phyloP scores from a whole-genome alignment of 2,329 filamentous ascomycete species.

The Alternaria consortialis region DNA sequence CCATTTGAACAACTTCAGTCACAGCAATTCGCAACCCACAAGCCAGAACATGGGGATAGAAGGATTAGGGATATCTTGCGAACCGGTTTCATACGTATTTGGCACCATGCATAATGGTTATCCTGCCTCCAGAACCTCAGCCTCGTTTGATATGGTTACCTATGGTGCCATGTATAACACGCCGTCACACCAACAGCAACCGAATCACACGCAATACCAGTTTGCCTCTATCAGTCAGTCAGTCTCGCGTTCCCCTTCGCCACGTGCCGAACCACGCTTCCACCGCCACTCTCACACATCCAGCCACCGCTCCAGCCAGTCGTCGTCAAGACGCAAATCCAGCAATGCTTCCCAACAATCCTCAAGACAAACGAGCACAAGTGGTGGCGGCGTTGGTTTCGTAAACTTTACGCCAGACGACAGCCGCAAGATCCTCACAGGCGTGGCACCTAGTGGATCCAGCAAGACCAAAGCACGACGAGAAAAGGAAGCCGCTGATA shows the following conservation, averaged over 20 bases:
- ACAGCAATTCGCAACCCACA: conserved; percentile 29
- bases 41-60: conserved; percentile 28
- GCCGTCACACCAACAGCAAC: conserved; percentile 5
- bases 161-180: conserved; percentile 26
- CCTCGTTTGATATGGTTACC: conserved; percentile 31
- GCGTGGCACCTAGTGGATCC: conserved; percentile 89
- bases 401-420: conserved; percentile 91
- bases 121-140: conserved; percentile 9
- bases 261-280: conserved; percentile 37
- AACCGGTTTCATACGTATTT: conserved; percentile 35
- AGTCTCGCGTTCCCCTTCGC: conserved; percentile 36
- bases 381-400: conserved; percentile 67
- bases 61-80: conserved; percentile 47
- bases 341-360: conserved; percentile 32
- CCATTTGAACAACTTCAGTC: conserved; percentile 26
- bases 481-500: conserved; percentile 86
- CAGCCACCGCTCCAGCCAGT: conserved; percentile 18
- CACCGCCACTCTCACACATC: conserved; percentile 35
- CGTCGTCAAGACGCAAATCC: conserved; percentile 31
- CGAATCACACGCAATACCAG: conserved; percentile 14
- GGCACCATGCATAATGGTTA: conserved; percentile 1
- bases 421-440: conserved; percentile 79
- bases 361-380: conserved; percentile 54
- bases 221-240: conserved; percentile 30
- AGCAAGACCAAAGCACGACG: conserved; percentile 93